These are phyloP conservation scores for Phytophthora meadii DNA, from an alignment of 352 stramenopile genomes.

Conservation along the genomic window DNA sequence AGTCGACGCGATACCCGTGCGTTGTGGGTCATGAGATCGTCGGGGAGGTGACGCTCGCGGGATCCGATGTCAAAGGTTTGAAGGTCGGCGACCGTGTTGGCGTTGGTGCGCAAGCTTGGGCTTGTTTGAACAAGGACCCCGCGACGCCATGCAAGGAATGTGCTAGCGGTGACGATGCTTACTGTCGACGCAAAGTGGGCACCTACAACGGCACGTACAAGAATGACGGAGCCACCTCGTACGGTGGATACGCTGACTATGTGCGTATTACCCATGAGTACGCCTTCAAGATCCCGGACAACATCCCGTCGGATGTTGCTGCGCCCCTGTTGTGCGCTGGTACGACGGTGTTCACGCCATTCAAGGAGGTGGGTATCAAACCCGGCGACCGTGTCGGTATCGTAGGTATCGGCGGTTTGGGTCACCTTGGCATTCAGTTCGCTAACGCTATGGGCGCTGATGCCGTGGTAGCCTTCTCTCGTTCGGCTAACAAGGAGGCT, in stretches of 20 bases:
- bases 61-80: conserved; percentile 59
- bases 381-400: conserved; percentile 68
- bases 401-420: conserved; percentile 84
- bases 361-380: conserved; percentile 59
- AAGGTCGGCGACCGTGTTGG: conserved; percentile 80
- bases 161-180: conserved; percentile 62
- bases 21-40: conserved; percentile 71
- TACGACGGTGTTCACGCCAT: conserved; percentile 82
- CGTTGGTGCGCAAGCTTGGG: conserved; percentile 82
- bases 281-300: conserved; percentile 78
- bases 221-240: conserved; percentile 40
- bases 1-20: conserved; percentile 46
- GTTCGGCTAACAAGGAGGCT: conserved; percentile 62
- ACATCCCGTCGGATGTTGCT: conserved; percentile 57
- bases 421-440: conserved; percentile 88
- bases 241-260: conserved; percentile 67
- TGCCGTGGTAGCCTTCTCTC: conserved; percentile 68
- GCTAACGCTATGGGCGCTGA: conserved; percentile 50
- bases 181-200: conserved; percentile 54
- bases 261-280: conserved; percentile 73
- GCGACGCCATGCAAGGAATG: conserved; percentile 42
- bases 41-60: conserved; percentile 44
- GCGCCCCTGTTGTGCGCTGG: conserved; percentile 85
- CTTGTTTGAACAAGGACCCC: conserved; percentile 63
- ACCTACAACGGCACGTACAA: conserved; percentile 64